Evolutionary conservation across 2,329 filamentous ascomycete genomes (phyloP).

Genomic region (Zymoseptoria pseudotritici): DNA sequence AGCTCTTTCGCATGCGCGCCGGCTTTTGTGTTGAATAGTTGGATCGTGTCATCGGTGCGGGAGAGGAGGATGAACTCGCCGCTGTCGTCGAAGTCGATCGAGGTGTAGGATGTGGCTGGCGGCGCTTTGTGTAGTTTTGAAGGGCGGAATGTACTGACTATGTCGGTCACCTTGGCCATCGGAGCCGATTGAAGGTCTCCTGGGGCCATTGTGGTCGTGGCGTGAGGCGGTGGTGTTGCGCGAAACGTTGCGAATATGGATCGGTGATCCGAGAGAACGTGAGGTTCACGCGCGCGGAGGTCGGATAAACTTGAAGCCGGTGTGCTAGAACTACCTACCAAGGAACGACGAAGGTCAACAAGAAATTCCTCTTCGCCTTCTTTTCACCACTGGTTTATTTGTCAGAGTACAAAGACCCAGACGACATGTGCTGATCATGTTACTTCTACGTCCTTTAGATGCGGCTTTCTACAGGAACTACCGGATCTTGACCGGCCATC

Average conservation of each 20-base stretch:
- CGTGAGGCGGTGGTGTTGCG: background rate
- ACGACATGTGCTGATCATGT: no score
- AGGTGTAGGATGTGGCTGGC: constrained; percentile 61
- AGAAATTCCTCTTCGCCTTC: no score
- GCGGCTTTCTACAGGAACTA: no score
- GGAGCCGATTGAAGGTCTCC: constrained; percentile 23
- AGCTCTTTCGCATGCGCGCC: constrained; percentile 83
- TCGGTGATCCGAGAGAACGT: background rate
- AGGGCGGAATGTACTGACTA: constrained; percentile 70
- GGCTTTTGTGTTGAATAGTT: constrained; percentile 89
- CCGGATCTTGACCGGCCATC: no score
- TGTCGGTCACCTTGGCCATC: constrained; percentile 60
- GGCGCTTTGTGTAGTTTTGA: constrained; percentile 47
- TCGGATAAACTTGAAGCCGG: background rate
- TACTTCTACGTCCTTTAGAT: no score
- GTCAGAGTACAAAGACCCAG: no score
- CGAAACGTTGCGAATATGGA: background rate
- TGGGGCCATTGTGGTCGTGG: constrained; percentile 16
- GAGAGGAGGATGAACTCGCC: constrained; percentile 88
- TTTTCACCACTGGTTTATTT: no score
- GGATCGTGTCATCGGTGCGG: constrained; percentile 88
- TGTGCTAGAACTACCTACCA: no score
- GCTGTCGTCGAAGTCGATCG: constrained; percentile 91
- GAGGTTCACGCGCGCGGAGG: background rate
- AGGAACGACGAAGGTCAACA: no score